Evolutionary conservation across 2,329 filamentous ascomycete genomes (phyloP).

Genomic region (Penicillium decumbens): DNA sequence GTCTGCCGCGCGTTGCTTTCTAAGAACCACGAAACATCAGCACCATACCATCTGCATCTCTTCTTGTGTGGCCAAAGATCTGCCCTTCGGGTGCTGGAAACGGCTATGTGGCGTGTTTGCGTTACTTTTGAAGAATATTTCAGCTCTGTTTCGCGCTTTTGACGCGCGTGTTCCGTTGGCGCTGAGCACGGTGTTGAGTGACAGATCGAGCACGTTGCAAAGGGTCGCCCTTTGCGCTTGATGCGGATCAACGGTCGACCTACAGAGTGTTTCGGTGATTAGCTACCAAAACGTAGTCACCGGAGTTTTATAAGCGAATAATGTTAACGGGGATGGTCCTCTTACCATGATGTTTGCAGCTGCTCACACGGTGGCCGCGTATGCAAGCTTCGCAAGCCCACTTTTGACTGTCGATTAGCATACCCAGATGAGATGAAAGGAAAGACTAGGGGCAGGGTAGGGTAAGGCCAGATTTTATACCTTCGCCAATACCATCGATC

Average conservation of each 20-base stretch:
- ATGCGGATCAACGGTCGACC: slow-evolving; percentile 89
- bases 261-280: slow-evolving; percentile 33
- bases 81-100: slow-evolving; percentile 11
- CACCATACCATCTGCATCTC: slow-evolving; percentile 19
- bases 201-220: slow-evolving; percentile 93
- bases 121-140: slow-evolving; percentile 33
- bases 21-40: slow-evolving; percentile 22
- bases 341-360: slow-evolving; percentile 89
- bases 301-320: too few species aligned
- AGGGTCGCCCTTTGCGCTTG: slow-evolving; percentile 92
- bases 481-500: slow-evolving; percentile 1
- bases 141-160: slow-evolving; percentile 33
- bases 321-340: not conserved
- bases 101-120: slow-evolving; percentile 17
- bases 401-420: slow-evolving; percentile 91
- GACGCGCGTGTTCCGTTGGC: slow-evolving; percentile 78
- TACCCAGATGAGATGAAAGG: slow-evolving; percentile 37
- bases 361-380: slow-evolving; percentile 92
- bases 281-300: not conserved
- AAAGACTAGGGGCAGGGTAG: slow-evolving; percentile 3
- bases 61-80: slow-evolving; percentile 13
- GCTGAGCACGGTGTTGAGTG: slow-evolving; percentile 80
- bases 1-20: slow-evolving; percentile 24
- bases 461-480: slow-evolving; percentile 17
- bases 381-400: slow-evolving; percentile 96